A percentile compares a stretch with the other conserved stretches of the same genome.
Conservation (phyloP, 495 filamentous ascomycete genomes). For the Penicillium soppii region DNA sequence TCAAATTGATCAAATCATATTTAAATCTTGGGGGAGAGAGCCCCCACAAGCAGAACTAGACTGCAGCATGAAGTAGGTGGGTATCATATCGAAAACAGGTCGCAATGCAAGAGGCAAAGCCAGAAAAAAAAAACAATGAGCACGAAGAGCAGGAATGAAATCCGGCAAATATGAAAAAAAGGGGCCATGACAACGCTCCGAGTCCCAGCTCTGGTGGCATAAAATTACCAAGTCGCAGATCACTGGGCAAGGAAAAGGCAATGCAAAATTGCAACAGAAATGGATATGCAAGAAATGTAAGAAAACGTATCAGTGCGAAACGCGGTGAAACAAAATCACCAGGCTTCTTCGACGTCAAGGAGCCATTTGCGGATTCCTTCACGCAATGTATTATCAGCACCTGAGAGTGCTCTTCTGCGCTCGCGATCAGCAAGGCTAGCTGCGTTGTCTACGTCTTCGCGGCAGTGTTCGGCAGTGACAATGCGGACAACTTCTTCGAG, state of each 20-base stretch:
- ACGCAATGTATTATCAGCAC: conserved; percentile 57
- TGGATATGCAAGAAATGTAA: background rate
- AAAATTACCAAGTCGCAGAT: background rate
- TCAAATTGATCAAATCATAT: conserved; percentile 12
- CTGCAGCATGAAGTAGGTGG: conserved; percentile 24
- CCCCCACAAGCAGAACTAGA: conserved; percentile 4
- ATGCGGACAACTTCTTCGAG: conserved; percentile 63
- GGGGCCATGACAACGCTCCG: background rate
- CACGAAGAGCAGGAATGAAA: background rate
- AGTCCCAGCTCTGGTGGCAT: background rate
- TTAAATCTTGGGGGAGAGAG: background rate
- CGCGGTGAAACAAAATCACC: conserved; percentile 24
- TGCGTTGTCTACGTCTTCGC: conserved; percentile 41
- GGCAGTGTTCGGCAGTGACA: conserved; percentile 56
- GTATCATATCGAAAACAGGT: conserved; percentile 29
- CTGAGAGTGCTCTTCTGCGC: conserved; percentile 33
- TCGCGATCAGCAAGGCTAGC: conserved; percentile 37
- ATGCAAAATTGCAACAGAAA: conserved; percentile 9
- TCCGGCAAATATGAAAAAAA: background rate
- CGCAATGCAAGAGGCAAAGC: conserved; percentile 2
- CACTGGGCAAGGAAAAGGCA: background rate
- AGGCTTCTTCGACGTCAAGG: conserved; percentile 54
- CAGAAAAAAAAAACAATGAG: background rate
- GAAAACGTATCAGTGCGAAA: background rate
- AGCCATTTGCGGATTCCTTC: conserved; percentile 68